Evolutionary conservation across 257 asterid species (phyloP).

Genomic region (Solanum piurae): DNA sequence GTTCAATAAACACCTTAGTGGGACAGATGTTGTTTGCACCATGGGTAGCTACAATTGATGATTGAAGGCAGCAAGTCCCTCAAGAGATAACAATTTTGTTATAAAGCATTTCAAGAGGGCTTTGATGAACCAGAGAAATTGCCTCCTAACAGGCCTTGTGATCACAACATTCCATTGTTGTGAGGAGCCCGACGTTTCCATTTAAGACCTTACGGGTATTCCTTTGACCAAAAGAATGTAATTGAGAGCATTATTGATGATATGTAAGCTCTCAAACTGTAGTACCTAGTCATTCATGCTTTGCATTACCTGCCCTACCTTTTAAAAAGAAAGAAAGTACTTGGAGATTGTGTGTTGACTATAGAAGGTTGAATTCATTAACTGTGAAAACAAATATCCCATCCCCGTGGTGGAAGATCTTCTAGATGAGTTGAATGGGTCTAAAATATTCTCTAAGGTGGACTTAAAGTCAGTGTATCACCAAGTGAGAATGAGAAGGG

Average conservation of each 20-base stretch:
- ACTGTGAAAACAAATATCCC: not conserved
- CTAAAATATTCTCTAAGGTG: not conserved
- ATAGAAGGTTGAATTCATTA: not conserved
- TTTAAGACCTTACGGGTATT: not conserved
- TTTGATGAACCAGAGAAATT: not conserved
- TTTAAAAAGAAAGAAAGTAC: not conserved
- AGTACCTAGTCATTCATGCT: not conserved
- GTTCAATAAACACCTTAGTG: not conserved
- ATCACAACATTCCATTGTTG: not conserved
- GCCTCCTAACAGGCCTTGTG: not conserved
- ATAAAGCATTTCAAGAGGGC: not conserved
- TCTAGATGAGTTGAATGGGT: not conserved
- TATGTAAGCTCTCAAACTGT: not conserved
- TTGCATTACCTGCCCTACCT: not conserved
- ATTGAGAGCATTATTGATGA: not conserved
- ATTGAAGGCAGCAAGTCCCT: not conserved
- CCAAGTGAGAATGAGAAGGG: not conserved
- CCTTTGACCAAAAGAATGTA: not conserved
- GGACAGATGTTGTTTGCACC: not conserved
- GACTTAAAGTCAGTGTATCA: not conserved
- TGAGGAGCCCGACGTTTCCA: not conserved
- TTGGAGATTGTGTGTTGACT: not conserved
- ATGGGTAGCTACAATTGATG: not conserved
- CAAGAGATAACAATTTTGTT: not conserved
- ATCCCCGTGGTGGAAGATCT: not conserved